These are phyloP conservation scores for Penicillium brasilianum DNA, from an alignment of 2,329 filamentous ascomycete species.

Conservation along the genomic window DNA sequence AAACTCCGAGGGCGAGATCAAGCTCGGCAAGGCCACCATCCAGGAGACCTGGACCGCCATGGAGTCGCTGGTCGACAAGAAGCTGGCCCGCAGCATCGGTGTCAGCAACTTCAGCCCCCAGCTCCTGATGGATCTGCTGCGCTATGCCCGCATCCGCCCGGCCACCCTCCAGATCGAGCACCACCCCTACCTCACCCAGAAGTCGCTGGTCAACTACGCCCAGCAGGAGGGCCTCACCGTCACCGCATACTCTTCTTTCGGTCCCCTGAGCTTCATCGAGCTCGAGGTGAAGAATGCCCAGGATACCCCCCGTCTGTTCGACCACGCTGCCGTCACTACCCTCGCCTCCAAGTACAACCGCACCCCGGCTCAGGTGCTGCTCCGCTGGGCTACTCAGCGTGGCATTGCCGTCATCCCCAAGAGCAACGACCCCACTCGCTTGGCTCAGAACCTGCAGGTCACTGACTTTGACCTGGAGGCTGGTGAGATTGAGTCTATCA, in stretches of 20 bases:
- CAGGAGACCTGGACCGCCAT: slow-evolving; percentile 83
- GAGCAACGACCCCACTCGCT: slow-evolving; percentile 61
- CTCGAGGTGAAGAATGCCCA: slow-evolving; percentile 72
- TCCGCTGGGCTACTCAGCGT: slow-evolving; percentile 86
- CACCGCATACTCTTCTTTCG: slow-evolving; percentile 85
- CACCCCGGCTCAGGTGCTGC: slow-evolving; percentile 77
- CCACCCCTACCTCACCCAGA: slow-evolving; percentile 85
- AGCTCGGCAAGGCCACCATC: slow-evolving; percentile 70
- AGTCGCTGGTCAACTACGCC: slow-evolving; percentile 70
- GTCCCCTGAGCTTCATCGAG: slow-evolving; percentile 78
- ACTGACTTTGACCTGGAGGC: slow-evolving; percentile 68
- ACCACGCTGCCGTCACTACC: slow-evolving; percentile 67
- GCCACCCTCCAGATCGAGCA: slow-evolving; percentile 87
- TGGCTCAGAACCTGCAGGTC: slow-evolving; percentile 59
- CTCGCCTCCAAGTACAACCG: slow-evolving; percentile 73
- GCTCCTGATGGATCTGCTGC: slow-evolving; percentile 77
- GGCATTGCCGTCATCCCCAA: slow-evolving; percentile 83
- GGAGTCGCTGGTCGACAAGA: slow-evolving; percentile 72
- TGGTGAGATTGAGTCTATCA: slow-evolving; percentile 70
- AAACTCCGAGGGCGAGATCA: slow-evolving; percentile 66
- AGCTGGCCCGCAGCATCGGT: slow-evolving; percentile 74
- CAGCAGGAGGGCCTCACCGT: slow-evolving; percentile 72
- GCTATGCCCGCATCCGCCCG: slow-evolving; percentile 74
- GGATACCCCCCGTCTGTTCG: slow-evolving; percentile 70
- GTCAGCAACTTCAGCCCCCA: slow-evolving; percentile 82